Conservation (phyloP, 2,329 filamentous ascomycete genomes). For the Rugonectria rugulosa region DNA sequence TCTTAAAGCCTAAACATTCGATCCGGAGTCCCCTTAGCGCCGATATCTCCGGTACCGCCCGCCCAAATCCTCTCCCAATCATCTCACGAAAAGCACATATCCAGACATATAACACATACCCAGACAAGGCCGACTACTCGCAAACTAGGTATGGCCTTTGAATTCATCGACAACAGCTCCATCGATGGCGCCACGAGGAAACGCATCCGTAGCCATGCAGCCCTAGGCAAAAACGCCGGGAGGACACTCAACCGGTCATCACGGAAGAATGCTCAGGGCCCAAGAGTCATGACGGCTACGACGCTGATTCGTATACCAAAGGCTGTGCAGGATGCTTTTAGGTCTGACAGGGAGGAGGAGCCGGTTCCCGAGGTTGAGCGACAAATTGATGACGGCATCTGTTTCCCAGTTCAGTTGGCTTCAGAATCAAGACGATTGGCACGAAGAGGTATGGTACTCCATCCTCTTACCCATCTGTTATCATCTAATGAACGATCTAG, state of each 20-base stretch:
- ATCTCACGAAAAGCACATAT: conserved; percentile 1
- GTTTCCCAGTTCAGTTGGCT: conserved; percentile 7
- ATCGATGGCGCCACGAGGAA: conserved; percentile 13
- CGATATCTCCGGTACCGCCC: no score
- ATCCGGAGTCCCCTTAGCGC: no score
- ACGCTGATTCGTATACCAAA: neutral
- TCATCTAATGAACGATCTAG: no score
- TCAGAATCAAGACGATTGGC: conserved; percentile 6
- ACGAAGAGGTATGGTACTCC: conserved; percentile 9
- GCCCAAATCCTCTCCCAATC: no score
- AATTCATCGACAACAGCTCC: conserved; percentile 19
- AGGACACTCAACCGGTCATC: conserved; percentile 14
- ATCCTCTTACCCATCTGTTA: neutral
- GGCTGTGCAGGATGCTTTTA: neutral
- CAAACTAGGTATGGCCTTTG: conserved; percentile 14
- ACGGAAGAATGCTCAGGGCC: conserved; percentile 1
- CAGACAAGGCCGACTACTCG: neutral
- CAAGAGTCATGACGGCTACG: neutral
- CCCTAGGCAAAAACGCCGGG: conserved; percentile 24
- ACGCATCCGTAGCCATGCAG: conserved; percentile 22
- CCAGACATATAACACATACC: no score
- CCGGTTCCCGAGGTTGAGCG: conserved; percentile 2
- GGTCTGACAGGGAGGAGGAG: neutral
- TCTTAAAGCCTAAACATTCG: no score
- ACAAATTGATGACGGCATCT: conserved; percentile 9